Base-by-base conservation (phyloP, 2,329 filamentous ascomycete species). In the Colletotrichum destructivum region DNA sequence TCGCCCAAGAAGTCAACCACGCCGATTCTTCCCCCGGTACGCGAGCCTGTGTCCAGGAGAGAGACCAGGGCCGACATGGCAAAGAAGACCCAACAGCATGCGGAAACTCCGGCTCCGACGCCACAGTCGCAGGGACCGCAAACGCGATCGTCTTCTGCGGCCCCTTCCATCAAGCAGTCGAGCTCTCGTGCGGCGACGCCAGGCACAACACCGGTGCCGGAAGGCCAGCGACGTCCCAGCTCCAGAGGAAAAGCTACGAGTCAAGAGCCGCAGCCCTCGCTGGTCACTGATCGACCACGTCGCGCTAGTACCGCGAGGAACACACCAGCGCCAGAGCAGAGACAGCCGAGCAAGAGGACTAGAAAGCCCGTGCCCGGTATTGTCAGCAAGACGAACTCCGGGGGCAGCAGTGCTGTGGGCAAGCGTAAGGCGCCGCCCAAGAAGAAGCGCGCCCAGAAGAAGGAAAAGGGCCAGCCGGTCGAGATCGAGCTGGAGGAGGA, bases 351-450 rank as follows among this genome's bases (percentile, higher is more conserved):
- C 75, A 89, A 90, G 77, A 89, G 93, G 62, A 84, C 88, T 64
- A 94, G 92, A 82, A 86, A 91, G 69, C 93, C 93, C 56, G 92
- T 91, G 40, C 93, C 93, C 13, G 93, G 93, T 69, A 86, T 93
- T 74, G 89, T 95, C 76, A 93, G 86, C 79, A 86, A 86, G 74
- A 90, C 87, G 46, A 89, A 86, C 80, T 87, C 87, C 75, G 88
- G 88, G 77, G 88, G 88, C 77, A 90, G 85, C 78, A 90, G 88
- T 77, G 93, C 92, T 72, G 90, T 94, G 69, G 92, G 92, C 70
- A 92, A 90, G 82, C 88, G 93, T 57, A 93, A 92, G 80, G 89
- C 89, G 31, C 90, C 91, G 66, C 91, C 91, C 4, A 93, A 91
- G 84, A 94, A 91, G 81, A 85, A 84, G 64, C 84, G 86, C 55